phyloP scores from a whole-genome alignment of 2,329 filamentous ascomycete genomes.

The Ceratocystis huliohia region DNA sequence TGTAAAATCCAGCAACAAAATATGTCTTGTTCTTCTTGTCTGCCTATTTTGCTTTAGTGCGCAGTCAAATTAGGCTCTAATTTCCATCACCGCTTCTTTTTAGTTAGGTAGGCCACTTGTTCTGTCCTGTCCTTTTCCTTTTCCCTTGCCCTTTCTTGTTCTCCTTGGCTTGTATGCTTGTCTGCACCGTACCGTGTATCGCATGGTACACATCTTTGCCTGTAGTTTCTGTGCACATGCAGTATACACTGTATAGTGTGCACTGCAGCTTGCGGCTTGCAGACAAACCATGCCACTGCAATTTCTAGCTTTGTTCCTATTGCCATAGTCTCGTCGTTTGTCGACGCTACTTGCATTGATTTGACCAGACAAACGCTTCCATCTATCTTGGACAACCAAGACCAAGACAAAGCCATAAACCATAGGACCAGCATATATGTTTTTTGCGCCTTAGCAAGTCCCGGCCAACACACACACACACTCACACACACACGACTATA shows the following conservation, averaged over 20 bases:
- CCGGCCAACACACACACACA: too few species aligned
- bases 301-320: neutral
- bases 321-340: neutral
- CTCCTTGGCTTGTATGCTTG: neutral
- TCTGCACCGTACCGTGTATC: neutral
- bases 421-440: too few species aligned
- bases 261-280: constrained; percentile 1
- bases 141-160: too few species aligned
- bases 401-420: too few species aligned
- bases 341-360: too few species aligned
- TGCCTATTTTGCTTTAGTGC: neutral
- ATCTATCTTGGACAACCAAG: too few species aligned
- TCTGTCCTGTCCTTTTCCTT: too few species aligned
- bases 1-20: too few species aligned
- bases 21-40: neutral
- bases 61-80: neutral
- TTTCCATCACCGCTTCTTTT: constrained; percentile 4
- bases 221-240: neutral
- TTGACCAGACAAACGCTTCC: too few species aligned
- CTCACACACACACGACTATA: too few species aligned
- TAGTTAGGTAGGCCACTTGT: too few species aligned
- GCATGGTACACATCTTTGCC: neutral
- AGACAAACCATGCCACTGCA: neutral
- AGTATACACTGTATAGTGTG: neutral
- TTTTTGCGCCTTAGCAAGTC: too few species aligned